Evolutionary conservation across 148 eudicot species (phyloP).

Genomic region (Mesembryanthemum crystallinum): DNA sequence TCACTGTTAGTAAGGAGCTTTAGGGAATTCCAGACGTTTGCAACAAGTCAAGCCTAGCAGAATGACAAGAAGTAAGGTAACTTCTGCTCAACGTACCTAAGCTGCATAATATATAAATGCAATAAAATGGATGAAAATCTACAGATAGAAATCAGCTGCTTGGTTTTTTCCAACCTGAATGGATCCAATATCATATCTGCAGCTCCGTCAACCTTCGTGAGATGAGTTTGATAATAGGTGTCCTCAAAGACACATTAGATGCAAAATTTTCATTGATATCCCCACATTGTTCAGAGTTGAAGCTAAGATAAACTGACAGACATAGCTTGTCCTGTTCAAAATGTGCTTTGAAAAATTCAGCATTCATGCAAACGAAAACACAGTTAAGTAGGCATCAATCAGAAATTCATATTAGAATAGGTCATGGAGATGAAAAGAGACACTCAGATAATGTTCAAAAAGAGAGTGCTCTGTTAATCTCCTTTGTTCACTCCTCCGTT

Average conservation of each 20-base stretch:
- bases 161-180: neutral
- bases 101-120: neutral
- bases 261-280: too few relatives aligned
- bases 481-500: neutral
- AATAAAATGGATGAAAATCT: neutral
- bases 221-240: too few relatives aligned
- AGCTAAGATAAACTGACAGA: too few relatives aligned
- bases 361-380: neutral
- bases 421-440: neutral
- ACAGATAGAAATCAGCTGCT: neutral
- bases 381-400: neutral
- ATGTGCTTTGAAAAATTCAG: neutral
- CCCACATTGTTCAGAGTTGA: too few relatives aligned
- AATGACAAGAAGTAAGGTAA: neutral
- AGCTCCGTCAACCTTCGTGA: too few relatives aligned
- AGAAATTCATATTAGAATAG: neutral
- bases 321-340: neutral
- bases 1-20: neutral
- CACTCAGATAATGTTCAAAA: neutral
- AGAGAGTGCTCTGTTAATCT: neutral
- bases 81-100: neutral
- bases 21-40: neutral
- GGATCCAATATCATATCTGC: neutral
- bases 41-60: neutral
- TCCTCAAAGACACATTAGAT: neutral